Base-by-base conservation (phyloP, 495 filamentous ascomycete species). In the Parathielavia hyrcaniae region DNA sequence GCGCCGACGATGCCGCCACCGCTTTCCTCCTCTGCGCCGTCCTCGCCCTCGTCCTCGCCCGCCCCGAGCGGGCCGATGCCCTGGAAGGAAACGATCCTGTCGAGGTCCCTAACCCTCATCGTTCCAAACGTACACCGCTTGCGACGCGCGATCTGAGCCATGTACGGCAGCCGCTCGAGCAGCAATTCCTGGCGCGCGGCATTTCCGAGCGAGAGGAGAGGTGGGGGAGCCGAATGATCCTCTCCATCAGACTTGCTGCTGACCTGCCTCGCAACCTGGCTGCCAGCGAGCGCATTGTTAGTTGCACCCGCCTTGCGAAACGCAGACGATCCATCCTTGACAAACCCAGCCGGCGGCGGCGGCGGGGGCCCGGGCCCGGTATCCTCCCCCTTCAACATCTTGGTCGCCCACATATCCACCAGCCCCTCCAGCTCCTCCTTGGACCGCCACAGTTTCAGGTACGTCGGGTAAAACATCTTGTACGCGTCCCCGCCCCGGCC, bases 391-490 rank as follows among this genome's bases (percentile, higher is more conserved):
- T 76, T 80, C 30, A 82, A 65, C 47, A 81, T 65, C 62, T 77
- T 79, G 1, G 75, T 78, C 19, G 82, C 77, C 79, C 88, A 89
- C 34, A 85, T 68, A 60, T 88, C 86, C 1, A 93, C 71, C 4
- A 86, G 64, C 2, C 81, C 81, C 57, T 88, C 85, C 9, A 91
- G 75, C 61, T 96, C 91, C 58, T 97, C 89, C 59, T 80, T 82
- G 51, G 83, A 77, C 50, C 84, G 78, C 86, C 89, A 91, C 8
- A 96, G 66, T 61, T 86, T 88, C 20, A 91, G 69, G 16, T 82
- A 86, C 0, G 84, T 82, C 14, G 93, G 95, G 67, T 88, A 97
- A 59, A 88, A 91, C 86, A 99, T 93, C 67, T 87, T 88, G 70
- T 81, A 81, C 0, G 86, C 79, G 71, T 89, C 84, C 1, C 71